phyloP scores from a whole-genome alignment of 2,329 filamentous ascomycete species.

The Teratosphaeria pseudoeucalypti region DNA sequence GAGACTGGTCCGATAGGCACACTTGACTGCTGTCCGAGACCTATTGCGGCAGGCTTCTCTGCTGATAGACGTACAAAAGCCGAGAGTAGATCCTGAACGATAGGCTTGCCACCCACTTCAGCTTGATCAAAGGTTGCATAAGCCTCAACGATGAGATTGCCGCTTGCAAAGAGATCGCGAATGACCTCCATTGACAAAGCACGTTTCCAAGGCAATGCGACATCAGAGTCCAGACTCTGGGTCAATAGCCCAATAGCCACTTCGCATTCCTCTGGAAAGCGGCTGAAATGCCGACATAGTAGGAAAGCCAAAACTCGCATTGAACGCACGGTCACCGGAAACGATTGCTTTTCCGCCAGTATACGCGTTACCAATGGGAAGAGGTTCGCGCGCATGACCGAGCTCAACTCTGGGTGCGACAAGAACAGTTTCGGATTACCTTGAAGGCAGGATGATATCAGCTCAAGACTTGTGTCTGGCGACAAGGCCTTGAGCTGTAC shows the following conservation, averaged over 20 bases:
- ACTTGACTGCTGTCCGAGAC: conserved; percentile 78
- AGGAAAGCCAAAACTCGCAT: conserved; percentile 75
- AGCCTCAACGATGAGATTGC: conserved; percentile 65
- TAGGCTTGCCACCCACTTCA: conserved; percentile 55
- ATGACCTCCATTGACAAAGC: conserved; percentile 87
- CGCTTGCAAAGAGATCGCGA: conserved; percentile 72
- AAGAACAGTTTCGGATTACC: conserved; percentile 76
- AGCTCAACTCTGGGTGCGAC: conserved; percentile 66
- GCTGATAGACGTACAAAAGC: conserved; percentile 87
- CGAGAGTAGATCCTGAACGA: conserved; percentile 73
- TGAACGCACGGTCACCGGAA: conserved; percentile 71
- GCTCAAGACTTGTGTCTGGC: conserved; percentile 75
- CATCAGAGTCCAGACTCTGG: conserved; percentile 78
- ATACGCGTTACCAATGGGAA: conserved; percentile 75
- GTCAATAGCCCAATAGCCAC: conserved; percentile 73
- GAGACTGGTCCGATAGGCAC: conserved; percentile 56
- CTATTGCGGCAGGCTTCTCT: conserved; percentile 81
- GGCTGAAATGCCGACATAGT: conserved; percentile 64
- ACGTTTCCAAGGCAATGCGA: conserved; percentile 69
- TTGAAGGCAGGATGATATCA: conserved; percentile 81
- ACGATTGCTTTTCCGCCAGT: conserved; percentile 66
- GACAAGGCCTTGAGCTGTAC: conserved; percentile 68
- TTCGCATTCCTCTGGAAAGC: conserved; percentile 69
- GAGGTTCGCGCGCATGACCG: conserved; percentile 64
- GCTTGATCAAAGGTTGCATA: conserved; percentile 69